Conservation (phyloP, 2,329 filamentous ascomycete species). For the Exophiala sp. region DNA sequence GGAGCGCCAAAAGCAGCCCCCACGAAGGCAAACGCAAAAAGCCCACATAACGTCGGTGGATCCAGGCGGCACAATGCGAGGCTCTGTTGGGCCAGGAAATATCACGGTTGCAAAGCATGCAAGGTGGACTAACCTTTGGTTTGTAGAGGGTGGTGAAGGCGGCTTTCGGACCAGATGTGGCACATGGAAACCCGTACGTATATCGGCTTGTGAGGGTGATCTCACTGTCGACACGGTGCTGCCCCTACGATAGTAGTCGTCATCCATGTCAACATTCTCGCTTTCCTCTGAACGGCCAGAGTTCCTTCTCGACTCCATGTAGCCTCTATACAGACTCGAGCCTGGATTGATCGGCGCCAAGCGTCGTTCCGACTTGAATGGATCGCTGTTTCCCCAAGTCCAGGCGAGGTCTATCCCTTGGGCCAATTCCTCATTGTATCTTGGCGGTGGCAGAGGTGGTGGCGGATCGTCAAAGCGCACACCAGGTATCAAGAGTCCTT, state of each 20-base stretch:
- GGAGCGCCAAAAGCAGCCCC: conserved; percentile 14
- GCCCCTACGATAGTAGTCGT: conserved; percentile 35
- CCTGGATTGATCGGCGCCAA: conserved; percentile 46
- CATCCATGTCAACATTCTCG: conserved; percentile 37
- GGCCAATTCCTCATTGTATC: conserved; percentile 54
- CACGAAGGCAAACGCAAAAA: conserved; percentile 6
- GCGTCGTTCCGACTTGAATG: conserved; percentile 36
- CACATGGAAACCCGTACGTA: conserved; percentile 60
- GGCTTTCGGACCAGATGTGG: conserved; percentile 55
- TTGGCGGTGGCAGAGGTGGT: conserved; percentile 63
- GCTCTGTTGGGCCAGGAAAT: background rate
- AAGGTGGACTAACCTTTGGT: conserved; percentile 26
- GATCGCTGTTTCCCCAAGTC: conserved; percentile 58
- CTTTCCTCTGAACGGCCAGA: conserved; percentile 30
- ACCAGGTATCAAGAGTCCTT: conserved; percentile 63
- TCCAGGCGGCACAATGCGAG: background rate
- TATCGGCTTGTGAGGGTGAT: conserved; percentile 15
- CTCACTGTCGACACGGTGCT: conserved; percentile 31
- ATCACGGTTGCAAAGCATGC: conserved; percentile 1
- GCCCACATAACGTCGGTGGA: conserved; percentile 1
- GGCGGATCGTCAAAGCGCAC: conserved; percentile 50
- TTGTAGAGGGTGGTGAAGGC: conserved; percentile 22
- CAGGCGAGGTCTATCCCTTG: conserved; percentile 60
- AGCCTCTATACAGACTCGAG: conserved; percentile 50
- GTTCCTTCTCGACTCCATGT: conserved; percentile 32